These are phyloP conservation scores for Bodo saltans DNA, from an alignment of 78 protist genomes.

Conservation along the genomic window DNA sequence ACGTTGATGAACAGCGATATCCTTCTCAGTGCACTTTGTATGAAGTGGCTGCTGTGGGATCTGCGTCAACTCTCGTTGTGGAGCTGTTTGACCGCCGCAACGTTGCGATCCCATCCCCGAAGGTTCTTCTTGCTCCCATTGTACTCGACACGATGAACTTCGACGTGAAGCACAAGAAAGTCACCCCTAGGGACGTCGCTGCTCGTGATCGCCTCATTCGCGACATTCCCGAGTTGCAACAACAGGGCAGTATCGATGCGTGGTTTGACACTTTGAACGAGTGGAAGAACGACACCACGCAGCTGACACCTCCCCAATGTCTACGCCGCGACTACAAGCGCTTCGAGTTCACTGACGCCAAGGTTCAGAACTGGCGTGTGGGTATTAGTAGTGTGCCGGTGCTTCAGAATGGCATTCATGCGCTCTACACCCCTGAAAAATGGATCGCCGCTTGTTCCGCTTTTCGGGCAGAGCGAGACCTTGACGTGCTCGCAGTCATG, in stretches of 20 bases:
- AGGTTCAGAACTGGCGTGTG: neutral
- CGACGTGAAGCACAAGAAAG: neutral
- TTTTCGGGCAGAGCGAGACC: neutral
- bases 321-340: neutral
- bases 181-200: neutral
- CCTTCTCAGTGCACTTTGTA: too few relatives aligned
- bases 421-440: too few relatives aligned
- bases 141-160: neutral
- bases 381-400: neutral
- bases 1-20: neutral
- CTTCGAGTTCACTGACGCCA: too few relatives aligned
- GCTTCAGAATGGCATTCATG: too few relatives aligned
- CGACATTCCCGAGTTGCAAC: neutral
- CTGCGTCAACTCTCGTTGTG: neutral
- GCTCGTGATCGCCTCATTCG: neutral
- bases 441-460: neutral
- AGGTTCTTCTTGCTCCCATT: neutral
- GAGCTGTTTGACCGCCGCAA: neutral
- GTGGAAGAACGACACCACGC: neutral
- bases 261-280: too few relatives aligned
- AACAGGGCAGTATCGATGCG: neutral
- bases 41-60: neutral
- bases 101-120: neutral
- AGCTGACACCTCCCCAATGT: neutral
- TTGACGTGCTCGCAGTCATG: neutral